Percentiles rank a stretch among this genome's conserved stretches.
Evolutionary conservation across 768 basidiomycete genomes (phyloP).

Genomic region (Strobilomyces dryophilus): DNA sequence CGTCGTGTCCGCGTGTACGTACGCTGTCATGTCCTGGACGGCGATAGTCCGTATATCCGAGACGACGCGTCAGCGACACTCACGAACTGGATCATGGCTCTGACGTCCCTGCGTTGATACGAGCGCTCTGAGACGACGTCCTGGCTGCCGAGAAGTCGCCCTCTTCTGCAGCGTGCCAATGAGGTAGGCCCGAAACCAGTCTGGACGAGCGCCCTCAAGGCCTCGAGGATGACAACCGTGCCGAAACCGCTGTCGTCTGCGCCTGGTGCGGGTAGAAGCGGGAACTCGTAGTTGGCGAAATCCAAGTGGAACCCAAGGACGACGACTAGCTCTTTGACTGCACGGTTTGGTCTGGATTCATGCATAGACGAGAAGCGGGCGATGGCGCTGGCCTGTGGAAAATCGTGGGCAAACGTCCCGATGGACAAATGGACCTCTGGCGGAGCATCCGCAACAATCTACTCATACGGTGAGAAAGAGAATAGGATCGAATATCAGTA

Average conservation of each 20-base stretch:
- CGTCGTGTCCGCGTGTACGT: conserved; percentile 13
- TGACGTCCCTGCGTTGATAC: conserved; percentile 39
- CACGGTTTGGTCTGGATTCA: neutral
- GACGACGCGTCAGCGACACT: conserved; percentile 18
- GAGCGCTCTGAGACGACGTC: conserved; percentile 51
- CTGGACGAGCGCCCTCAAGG: conserved; percentile 66
- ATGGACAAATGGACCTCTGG: conserved; percentile 16
- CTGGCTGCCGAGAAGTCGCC: conserved; percentile 31
- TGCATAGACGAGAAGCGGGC: conserved; percentile 23
- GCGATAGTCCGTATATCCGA: neutral
- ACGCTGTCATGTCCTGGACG: conserved; percentile 36
- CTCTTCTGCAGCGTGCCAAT: conserved; percentile 81
- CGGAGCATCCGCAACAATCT: conserved; percentile 13
- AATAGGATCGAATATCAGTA: neutral
- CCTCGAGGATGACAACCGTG: conserved; percentile 74
- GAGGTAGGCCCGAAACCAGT: conserved; percentile 47
- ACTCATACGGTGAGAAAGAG: neutral
- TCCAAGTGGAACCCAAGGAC: conserved; percentile 43
- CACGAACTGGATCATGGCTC: conserved; percentile 48
- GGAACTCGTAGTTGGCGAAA: conserved; percentile 38
- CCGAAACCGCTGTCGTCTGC: conserved; percentile 57
- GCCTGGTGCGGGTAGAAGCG: conserved; percentile 42
- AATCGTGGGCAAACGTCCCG: conserved; percentile 21
- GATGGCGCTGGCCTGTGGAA: conserved; percentile 18
- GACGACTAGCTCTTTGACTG: conserved; percentile 22